phyloP scores from a whole-genome alignment of 345 rosid genomes.

The Eucalyptus grandis region DNA sequence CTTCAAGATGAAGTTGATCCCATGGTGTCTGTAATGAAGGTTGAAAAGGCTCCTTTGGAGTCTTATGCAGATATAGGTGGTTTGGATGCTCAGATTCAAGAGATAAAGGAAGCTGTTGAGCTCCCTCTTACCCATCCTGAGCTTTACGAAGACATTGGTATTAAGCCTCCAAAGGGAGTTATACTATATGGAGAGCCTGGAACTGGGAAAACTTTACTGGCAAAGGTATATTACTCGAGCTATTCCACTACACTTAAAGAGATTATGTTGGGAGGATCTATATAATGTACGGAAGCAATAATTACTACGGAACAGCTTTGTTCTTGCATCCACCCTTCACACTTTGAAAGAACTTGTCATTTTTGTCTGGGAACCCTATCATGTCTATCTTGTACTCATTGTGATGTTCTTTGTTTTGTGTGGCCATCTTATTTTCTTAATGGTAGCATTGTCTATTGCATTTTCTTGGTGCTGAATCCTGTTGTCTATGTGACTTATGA shows the following conservation, averaged over 20 bases:
- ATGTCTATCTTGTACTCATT: background rate
- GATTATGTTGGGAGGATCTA: background rate
- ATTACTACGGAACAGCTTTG: background rate
- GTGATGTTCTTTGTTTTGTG: background rate
- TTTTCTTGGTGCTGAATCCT: background rate
- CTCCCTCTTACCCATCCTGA: slow-evolving; percentile 98
- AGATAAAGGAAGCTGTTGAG: slow-evolving; percentile 98
- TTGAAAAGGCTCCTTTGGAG: slow-evolving; percentile 96
- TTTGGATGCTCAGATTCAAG: slow-evolving; percentile 97
- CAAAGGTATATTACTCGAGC: slow-evolving; percentile 42
- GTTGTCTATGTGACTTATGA: background rate
- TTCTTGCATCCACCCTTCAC: background rate
- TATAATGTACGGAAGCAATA: background rate
- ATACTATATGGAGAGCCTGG: slow-evolving; percentile 99
- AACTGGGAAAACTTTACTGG: slow-evolving; percentile 98
- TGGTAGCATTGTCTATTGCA: background rate
- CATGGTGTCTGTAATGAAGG: slow-evolving; percentile 99
- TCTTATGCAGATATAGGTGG: slow-evolving; percentile 99
- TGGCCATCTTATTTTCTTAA: background rate
- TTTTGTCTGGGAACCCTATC: background rate
- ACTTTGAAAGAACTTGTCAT: background rate
- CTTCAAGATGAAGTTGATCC: slow-evolving; percentile 99
- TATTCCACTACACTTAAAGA: background rate
- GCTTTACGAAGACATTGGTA: slow-evolving; percentile 96
- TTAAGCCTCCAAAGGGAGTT: slow-evolving; percentile 98